Conservation (phyloP, 2,329 filamentous ascomycete genomes). For the Xylariaceae sp. region DNA sequence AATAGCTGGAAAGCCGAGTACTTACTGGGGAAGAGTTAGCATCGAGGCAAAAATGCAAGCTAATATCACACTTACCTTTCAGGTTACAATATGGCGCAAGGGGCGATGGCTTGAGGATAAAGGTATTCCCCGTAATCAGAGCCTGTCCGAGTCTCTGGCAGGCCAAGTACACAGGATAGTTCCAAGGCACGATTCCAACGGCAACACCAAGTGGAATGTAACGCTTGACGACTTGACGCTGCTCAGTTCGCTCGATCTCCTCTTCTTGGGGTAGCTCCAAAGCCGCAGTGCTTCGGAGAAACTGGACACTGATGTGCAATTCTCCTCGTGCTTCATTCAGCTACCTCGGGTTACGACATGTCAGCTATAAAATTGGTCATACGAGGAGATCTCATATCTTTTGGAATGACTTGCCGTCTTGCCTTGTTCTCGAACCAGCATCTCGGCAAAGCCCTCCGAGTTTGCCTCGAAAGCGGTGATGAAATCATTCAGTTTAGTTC, state of each 20-base stretch:
- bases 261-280: background rate
- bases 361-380: background rate
- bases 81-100: conserved; percentile 44
- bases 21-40: no score
- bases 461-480: background rate
- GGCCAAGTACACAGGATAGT: conserved; percentile 49
- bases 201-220: conserved; percentile 40
- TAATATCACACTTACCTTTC: conserved; percentile 33
- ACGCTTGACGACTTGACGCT: conserved; percentile 28
- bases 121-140: conserved; percentile 50
- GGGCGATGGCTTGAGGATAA: conserved; percentile 55
- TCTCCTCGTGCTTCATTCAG: background rate
- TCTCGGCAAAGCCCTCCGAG: background rate
- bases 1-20: no score
- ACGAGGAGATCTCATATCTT: background rate
- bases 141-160: conserved; percentile 53
- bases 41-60: no score
- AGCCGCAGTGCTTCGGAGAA: background rate
- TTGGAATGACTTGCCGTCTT: background rate
- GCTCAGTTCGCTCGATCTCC: conserved; percentile 25
- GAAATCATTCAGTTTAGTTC: background rate
- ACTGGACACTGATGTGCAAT: background rate
- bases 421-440: conserved; percentile 1
- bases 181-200: conserved; percentile 53
- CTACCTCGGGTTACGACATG: background rate